These are phyloP conservation scores for Lentithecium fluviatile DNA, from an alignment of 495 filamentous ascomycete species.

Conservation along the genomic window DNA sequence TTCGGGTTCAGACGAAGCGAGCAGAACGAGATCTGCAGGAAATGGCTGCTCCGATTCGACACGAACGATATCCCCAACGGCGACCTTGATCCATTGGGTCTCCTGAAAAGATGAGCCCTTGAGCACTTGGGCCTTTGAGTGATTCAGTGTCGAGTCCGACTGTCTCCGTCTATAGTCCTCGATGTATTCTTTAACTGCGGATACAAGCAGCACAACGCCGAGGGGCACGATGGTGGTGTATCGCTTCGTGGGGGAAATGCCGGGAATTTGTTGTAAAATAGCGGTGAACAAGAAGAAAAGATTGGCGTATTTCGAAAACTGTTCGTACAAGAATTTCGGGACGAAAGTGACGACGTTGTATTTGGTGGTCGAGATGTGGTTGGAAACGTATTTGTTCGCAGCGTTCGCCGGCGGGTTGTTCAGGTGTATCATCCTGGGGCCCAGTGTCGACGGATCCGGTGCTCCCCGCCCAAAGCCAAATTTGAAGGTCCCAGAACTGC, in stretches of 20 bases:
- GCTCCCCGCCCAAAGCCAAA: slow-evolving; percentile 90
- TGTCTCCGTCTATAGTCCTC: slow-evolving; percentile 90
- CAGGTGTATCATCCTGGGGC: slow-evolving; percentile 89
- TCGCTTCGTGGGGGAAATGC: slow-evolving; percentile 87
- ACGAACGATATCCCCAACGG: slow-evolving; percentile 89
- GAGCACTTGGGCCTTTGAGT: slow-evolving; percentile 80
- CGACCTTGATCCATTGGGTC: slow-evolving; percentile 88
- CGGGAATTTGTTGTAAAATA: slow-evolving; percentile 90
- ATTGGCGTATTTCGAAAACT: slow-evolving; percentile 99
- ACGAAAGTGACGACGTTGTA: slow-evolving; percentile 96
- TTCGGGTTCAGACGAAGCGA: slow-evolving; percentile 95
- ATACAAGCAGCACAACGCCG: slow-evolving; percentile 83
- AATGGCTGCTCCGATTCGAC: slow-evolving; percentile 97
- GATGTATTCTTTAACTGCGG: slow-evolving; percentile 89
- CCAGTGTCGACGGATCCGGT: slow-evolving; percentile 82
- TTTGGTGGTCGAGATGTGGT: slow-evolving; percentile 96
- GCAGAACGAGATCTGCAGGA: slow-evolving; percentile 86
- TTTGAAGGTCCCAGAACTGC: slow-evolving; percentile 74
- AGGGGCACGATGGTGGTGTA: slow-evolving; percentile 97
- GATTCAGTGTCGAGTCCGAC: slow-evolving; percentile 84
- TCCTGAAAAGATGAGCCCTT: slow-evolving; percentile 82
- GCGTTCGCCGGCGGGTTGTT: slow-evolving; percentile 96
- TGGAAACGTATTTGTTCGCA: slow-evolving; percentile 85
- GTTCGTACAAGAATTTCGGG: slow-evolving; percentile 97
- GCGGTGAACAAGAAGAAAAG: slow-evolving; percentile 99